Percentiles rank a stretch among this genome's conserved stretches.
These are phyloP conservation scores for Berkeleyomyces basicola DNA, from an alignment of 2,329 filamentous ascomycete genomes.

Conservation along the genomic window DNA sequence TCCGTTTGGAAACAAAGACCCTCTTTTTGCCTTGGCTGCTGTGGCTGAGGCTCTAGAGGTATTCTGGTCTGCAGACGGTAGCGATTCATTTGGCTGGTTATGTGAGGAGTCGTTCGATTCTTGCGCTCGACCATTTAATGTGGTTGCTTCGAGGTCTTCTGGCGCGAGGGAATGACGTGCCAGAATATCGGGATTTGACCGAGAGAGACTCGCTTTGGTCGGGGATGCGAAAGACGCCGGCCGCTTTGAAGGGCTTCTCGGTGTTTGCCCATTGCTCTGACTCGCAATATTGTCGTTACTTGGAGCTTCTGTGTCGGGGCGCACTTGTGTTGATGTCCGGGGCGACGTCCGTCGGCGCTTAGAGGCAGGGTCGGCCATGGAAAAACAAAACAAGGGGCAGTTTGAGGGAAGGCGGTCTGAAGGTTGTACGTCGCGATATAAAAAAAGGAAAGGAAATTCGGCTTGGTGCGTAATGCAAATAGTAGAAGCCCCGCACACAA, in stretches of 20 bases:
- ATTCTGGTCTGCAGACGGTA: not conserved
- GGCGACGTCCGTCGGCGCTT: constrained; percentile 50
- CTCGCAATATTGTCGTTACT: constrained; percentile 16
- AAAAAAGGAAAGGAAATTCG: not conserved
- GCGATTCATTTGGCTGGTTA: not conserved
- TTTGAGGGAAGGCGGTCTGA: not conserved
- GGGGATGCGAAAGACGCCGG: constrained; percentile 48
- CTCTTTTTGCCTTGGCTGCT: not conserved
- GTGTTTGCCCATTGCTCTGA: constrained; percentile 22
- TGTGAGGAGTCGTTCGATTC: constrained; percentile 7
- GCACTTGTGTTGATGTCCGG: constrained; percentile 26
- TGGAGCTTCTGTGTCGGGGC: constrained; percentile 12
- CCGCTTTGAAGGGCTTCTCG: constrained; percentile 20
- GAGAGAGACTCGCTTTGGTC: constrained; percentile 45
- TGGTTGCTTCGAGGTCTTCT: not conserved
- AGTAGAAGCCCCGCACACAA: not conserved
- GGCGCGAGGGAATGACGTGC: constrained; percentile 21
- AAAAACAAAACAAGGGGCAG: not conserved
- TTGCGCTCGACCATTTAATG: not conserved
- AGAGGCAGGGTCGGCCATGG: constrained; percentile 39
- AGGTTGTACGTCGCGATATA: not conserved
- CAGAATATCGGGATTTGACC: constrained; percentile 42
- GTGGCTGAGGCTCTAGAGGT: not conserved
- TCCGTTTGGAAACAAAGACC: not conserved
- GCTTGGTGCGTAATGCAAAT: not conserved